Evolutionary conservation across 2,329 filamentous ascomycete genomes (phyloP).

Genomic region (Clonostachys rhizophaga): DNA sequence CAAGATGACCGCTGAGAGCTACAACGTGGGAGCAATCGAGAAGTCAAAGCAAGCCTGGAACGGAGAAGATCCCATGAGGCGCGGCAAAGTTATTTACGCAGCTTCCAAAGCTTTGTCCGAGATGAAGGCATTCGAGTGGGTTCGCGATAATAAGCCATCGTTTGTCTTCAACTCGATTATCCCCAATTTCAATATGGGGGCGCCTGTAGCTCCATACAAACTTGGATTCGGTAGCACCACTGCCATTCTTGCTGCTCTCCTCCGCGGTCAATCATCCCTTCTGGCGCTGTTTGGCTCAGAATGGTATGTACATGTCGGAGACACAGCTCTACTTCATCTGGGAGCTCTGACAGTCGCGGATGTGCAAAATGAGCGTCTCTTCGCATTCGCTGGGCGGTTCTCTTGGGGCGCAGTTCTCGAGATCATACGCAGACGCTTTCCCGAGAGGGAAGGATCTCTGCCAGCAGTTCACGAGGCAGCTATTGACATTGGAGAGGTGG

Average conservation of each 20-base stretch:
- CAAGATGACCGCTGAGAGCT: no score
- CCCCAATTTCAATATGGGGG: constrained; percentile 5
- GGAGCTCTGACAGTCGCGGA: constrained; percentile 12
- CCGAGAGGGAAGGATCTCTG: background rate
- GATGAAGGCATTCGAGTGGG: constrained; percentile 24
- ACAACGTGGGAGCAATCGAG: no score
- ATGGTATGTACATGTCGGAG: constrained; percentile 12
- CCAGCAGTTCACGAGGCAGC: no score
- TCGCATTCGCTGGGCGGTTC: background rate
- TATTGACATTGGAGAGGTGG: no score
- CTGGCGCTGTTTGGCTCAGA: background rate
- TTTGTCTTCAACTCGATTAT: constrained; percentile 16
- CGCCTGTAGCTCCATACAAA: no score
- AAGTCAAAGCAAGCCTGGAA: no score
- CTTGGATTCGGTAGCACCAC: no score
- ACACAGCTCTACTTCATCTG: constrained; percentile 15
- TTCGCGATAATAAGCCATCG: constrained; percentile 17
- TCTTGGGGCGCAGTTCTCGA: background rate
- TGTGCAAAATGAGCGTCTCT: constrained; percentile 4
- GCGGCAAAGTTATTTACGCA: constrained; percentile 15
- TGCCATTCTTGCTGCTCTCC: no score
- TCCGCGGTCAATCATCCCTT: no score
- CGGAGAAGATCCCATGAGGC: no score
- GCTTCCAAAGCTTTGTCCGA: constrained; percentile 28
- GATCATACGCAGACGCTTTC: background rate